Base-by-base conservation (phyloP, 1,284 basidiomycete genomes). In the Lentinus polychrous region DNA sequence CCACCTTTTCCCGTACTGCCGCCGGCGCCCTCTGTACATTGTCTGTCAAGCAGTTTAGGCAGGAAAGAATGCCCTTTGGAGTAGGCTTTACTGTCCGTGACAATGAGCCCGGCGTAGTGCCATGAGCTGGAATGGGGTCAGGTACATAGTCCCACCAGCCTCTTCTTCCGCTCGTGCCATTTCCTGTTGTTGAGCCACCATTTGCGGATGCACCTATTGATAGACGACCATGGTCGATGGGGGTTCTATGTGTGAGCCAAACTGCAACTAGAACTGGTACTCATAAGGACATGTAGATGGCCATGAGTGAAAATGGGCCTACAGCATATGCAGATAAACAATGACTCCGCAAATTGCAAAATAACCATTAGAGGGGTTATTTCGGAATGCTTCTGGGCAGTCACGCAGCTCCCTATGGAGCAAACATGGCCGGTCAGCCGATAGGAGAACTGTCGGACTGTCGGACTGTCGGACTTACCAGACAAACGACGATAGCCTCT, bases 321-420 rank as follows among this genome's bases (percentile, higher is more conserved):
- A 83, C 81, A 83, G 59, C 81, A 83, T 35, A 66, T 62, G 55
- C 73, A 78, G 22, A 83, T 72, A 55, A 83, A 81, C 10, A 75
- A 58, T 0, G 79, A 74, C 57, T 83, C 76, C 5, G 68, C 54
- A 18, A 79, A 72, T 46, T 79, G 74, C 10, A 78, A 56, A n/a
- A 73, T 62, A 11, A 79, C 62, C 45, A 75, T 74, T 20, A 71
- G 62, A 11, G 73, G 69, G n/a, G 75, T 66, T 50, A 73, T 70
- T 18, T 56, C 33, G 8, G 52, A 48, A 12, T 53, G 50, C 2
- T 27, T 24, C 8, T n/a, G n/a, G n/a, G 41, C 20, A 1, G 52
- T 49, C 33, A 50, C 45, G 48, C 63, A 65, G 8, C 57, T 57
- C 4, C 60, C 59, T 63, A 37, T 17, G 18, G 31, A 15, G 2